Conservation (phyloP, 31 red algal genomes). For the Odonthalia washingtoniensis region DNA sequence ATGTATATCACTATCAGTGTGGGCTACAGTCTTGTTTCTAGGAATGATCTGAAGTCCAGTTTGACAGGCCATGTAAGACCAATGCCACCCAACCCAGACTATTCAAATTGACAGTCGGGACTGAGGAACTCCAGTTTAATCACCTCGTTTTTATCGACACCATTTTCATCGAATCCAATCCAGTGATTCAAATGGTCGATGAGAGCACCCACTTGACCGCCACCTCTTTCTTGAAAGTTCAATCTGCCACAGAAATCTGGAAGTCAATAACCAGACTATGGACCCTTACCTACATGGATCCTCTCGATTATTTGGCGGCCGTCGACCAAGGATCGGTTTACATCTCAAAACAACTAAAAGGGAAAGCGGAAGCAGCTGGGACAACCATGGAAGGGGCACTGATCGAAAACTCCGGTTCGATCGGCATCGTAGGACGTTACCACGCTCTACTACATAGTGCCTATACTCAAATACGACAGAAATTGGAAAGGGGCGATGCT, state of each 20-base stretch:
- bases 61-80: background rate
- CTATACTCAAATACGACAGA: no score
- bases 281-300: background rate
- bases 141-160: background rate
- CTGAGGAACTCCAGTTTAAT: background rate
- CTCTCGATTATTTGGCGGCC: background rate
- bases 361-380: no score
- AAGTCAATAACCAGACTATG: background rate
- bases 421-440: no score
- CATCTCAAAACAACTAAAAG: no score
- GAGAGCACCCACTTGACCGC: no score
- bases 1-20: no score
- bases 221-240: background rate
- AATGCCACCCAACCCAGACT: background rate
- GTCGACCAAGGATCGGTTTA: background rate
- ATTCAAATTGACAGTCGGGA: background rate
- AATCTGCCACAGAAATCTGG: background rate
- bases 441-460: no score
- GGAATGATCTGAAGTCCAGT: background rate
- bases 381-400: conserved; percentile 1
- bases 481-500: no score
- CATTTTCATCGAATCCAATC: background rate
- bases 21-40: no score
- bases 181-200: background rate
- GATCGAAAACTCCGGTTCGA: conserved; percentile 25